These are phyloP conservation scores for Trichocomaceae sp. DNA, from an alignment of 2,329 filamentous ascomycete genomes.

Conservation along the genomic window DNA sequence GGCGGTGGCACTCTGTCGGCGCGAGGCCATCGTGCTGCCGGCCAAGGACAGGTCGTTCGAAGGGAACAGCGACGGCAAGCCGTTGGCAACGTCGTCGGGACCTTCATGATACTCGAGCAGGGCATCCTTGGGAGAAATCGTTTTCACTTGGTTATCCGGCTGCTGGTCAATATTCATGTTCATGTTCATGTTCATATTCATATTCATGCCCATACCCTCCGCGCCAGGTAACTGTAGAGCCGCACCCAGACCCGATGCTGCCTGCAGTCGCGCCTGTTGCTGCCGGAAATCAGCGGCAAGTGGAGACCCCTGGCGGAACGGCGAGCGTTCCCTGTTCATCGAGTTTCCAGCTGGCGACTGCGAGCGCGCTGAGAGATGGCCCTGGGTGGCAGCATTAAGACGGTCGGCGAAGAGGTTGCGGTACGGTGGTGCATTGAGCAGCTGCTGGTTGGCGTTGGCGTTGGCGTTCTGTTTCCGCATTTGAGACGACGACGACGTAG, in stretches of 20 bases:
- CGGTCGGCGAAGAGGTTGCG: conserved; percentile 64
- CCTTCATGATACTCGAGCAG: conserved; percentile 74
- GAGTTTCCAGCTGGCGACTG: conserved; percentile 46
- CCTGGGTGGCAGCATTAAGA: conserved; percentile 70
- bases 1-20: conserved; percentile 27
- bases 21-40: conserved; percentile 31
- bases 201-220: too few relatives aligned
- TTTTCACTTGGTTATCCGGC: conserved; percentile 54
- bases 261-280: conserved; percentile 26
- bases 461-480: conserved; percentile 30
- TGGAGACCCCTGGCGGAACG: conserved; percentile 68
- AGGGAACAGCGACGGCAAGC: conserved; percentile 60
- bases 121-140: conserved; percentile 91
- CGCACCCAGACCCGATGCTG: conserved; percentile 33
- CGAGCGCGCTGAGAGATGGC: conserved; percentile 59
- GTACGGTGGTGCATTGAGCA: conserved; percentile 47
- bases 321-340: conserved; percentile 63
- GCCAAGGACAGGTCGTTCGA: conserved; percentile 49
- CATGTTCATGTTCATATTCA: too few relatives aligned
- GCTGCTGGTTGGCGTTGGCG: conserved; percentile 15
- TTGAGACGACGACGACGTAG: conserved; percentile 26
- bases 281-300: conserved; percentile 44
- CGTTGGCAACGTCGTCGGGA: conserved; percentile 56
- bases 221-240: conserved; percentile 27
- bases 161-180: background rate